Base-by-base conservation (phyloP, 2,329 filamentous ascomycete genomes). In the Aphanocladium album region DNA sequence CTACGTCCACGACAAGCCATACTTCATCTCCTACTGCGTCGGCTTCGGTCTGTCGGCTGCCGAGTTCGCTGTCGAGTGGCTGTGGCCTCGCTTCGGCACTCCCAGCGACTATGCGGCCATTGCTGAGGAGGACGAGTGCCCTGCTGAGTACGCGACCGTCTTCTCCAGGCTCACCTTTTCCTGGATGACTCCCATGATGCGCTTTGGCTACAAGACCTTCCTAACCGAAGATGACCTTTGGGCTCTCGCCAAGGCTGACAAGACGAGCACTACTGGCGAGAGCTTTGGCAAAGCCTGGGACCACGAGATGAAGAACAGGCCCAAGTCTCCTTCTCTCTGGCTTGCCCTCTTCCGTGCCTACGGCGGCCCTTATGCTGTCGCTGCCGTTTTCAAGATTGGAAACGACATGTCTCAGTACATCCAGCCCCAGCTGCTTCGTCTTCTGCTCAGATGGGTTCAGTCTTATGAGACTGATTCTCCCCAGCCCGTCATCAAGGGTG, bases 121-220 rank as follows among this genome's bases (percentile, higher is more conserved):
- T 60, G 73, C 82, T 19, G 83, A 85, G 39, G 82, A 85, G 60
- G 83, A 83, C 45, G 83, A 87, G 67, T 87, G 85, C 60, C 89
- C 89, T 0, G 87, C 90, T 64, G 93, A 98, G 75, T 96, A 96
- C 72, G 93, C 95, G 14, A 92, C 93, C 62, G 81, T 98, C 57
- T 99, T 99, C 76, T 96, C 93, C 4, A 86, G 90, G 55, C 82
- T 99, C 50, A 96, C 93, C 0, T 99, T 99, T 74, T 88, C 89
- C 59, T 99, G 95, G 95, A 97, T 99, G 93, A 98, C 95, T 0
- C 93, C 95, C 0, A 79, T 99, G 84, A 99, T 99, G 95, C 92
- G 87, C 71, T 89, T 89, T 70, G 95, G 95, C 1, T 98, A 99
- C 79, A 90, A 89, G 70, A 86, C 93, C 62, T 99, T 87, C 72